Evolutionary conservation across 106 monocot species (phyloP), one percentile per base, ranked within the genome.

Genomic region (Allium cepa): DNA sequence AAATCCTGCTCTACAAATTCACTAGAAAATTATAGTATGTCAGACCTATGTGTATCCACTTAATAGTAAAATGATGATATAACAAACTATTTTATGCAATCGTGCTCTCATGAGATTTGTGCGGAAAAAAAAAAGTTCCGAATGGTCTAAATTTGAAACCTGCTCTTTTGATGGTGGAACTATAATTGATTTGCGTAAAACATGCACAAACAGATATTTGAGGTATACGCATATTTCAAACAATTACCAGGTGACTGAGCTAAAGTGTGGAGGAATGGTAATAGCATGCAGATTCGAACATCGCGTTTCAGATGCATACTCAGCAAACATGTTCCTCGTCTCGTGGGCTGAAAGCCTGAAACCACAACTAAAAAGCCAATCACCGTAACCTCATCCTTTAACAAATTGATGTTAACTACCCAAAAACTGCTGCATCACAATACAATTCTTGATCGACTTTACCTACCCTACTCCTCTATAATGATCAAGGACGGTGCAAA

Each of bases 181-280:
- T 12, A 55, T 15, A 55, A 55, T 3, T 8, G 53, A 55, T 3
- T 55, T 55, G 15, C 53, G 5, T 11, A 15, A 55, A 12, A 55
- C 53, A 55, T 55, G 15, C 36, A 36, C 11, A 6, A 3, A 15
- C 53, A 12, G 1, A 11, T 15, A 11, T 55, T 55, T 55, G 53
- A 55, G 1, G 5, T 55, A 3, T 12, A 8, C 53, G 1, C 15
- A 36, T 36, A 36, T 36, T 36, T 36, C 4, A 2, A 55, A 55
- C 1, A 55, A 55, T 26, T 8, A 8, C 1, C 62, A 92, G 92
- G 88, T 51, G 0, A 88, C 94, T 0, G 82, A 82, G 78, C 76
- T 90, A 22, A 67, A 57, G 55, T 94, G 94, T 63, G 87, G 94
- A 3, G 90, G 87, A 9, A 9, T 84, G 52, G 82, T 90, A 36